Evolutionary conservation across 257 asterid species (phyloP).

Genomic region (Penstemon eatonii): DNA sequence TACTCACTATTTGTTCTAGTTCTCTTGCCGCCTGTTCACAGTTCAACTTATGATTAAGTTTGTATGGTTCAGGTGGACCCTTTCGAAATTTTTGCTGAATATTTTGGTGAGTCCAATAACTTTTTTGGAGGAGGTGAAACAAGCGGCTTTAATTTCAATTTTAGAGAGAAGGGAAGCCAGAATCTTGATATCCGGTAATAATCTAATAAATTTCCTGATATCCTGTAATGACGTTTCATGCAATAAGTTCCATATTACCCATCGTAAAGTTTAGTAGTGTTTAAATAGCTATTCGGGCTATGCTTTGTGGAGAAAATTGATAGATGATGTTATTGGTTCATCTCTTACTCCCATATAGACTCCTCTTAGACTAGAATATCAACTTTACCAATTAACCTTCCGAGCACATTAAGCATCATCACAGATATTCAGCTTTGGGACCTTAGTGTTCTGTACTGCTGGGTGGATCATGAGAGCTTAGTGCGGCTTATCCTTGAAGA

Average conservation of each 20-base stretch:
- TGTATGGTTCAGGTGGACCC: slow-evolving; percentile 70
- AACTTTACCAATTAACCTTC: background rate
- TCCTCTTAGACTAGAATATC: background rate
- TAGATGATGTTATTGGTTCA: too few relatives aligned
- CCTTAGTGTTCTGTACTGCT: slow-evolving; percentile 5
- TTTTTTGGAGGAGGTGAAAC: slow-evolving; percentile 70
- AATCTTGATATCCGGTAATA: slow-evolving; percentile 84
- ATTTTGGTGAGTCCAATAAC: slow-evolving; percentile 67
- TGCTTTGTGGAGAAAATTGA: too few relatives aligned
- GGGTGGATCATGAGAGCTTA: background rate
- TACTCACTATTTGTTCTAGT: slow-evolving; percentile 19
- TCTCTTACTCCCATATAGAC: background rate
- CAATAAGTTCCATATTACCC: background rate
- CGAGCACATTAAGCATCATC: background rate
- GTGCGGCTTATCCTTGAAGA: slow-evolving; percentile 13
- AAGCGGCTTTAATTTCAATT: slow-evolving; percentile 54
- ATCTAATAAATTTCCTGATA: slow-evolving; percentile 16
- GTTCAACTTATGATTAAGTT: slow-evolving; percentile 13
- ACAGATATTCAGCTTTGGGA: slow-evolving; percentile 8
- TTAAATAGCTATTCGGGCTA: slow-evolving; percentile 3
- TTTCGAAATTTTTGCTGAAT: slow-evolving; percentile 68
- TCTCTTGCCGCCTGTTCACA: slow-evolving; percentile 12
- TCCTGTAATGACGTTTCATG: slow-evolving; percentile 5
- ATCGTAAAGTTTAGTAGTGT: slow-evolving; percentile 5
- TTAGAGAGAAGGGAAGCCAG: slow-evolving; percentile 49